Evolutionary conservation across 108 stramenopile species (phyloP).

Genomic region (Mayamaea pseudoterrestris): DNA sequence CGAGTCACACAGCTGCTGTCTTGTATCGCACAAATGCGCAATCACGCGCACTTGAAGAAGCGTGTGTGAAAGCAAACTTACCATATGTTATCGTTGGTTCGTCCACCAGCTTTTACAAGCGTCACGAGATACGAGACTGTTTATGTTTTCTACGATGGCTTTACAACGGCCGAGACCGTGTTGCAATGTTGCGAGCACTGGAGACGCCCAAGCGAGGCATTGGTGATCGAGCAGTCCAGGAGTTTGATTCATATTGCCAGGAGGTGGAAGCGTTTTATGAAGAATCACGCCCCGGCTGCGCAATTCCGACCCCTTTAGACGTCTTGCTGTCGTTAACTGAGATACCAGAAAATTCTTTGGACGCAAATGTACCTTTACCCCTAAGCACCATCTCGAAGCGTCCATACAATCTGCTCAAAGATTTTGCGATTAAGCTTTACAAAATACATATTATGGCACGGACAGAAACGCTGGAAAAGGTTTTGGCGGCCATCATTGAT

Average conservation of each 20-base stretch:
- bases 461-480: conserved; percentile 19
- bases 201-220: conserved; percentile 64
- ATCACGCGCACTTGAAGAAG: conserved; percentile 77
- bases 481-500: conserved; percentile 38
- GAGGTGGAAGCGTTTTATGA: conserved; percentile 24
- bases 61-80: conserved; percentile 63
- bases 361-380: conserved; percentile 13
- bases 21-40: conserved; percentile 90
- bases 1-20: conserved; percentile 48
- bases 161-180: conserved; percentile 53
- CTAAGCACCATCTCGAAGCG: conserved; percentile 38
- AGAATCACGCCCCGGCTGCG: conserved; percentile 5
- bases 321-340: conserved; percentile 42
- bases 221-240: conserved; percentile 40
- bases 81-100: conserved; percentile 63
- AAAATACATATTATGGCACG: conserved; percentile 27
- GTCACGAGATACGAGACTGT: conserved; percentile 68
- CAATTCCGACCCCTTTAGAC: conserved; percentile 43
- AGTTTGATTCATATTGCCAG: conserved; percentile 50
- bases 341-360: conserved; percentile 6
- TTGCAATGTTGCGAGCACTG: conserved; percentile 52
- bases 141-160: conserved; percentile 63
- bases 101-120: conserved; percentile 64
- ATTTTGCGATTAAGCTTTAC: conserved; percentile 43
- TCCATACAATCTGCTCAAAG: conserved; percentile 37